Evolutionary conservation across 768 basidiomycete species (phyloP), one percentile per base, ranked within the genome.

Genomic region (Suillus bovinus): DNA sequence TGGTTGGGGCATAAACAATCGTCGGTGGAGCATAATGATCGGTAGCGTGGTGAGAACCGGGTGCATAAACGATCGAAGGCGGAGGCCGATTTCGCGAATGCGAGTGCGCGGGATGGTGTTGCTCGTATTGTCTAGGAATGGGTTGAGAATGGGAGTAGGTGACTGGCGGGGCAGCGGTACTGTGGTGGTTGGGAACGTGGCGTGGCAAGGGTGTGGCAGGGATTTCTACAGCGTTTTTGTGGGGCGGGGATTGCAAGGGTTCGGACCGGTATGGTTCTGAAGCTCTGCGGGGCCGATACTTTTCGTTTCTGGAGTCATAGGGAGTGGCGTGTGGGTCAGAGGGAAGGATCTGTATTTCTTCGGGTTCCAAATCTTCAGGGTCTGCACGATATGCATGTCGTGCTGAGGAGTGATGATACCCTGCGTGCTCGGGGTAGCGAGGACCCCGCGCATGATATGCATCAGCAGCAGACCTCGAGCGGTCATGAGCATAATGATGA

Each of bases 271-370:
- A 68, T 17, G 78, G 74, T 16, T 68, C 71, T 55, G 70, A 71
- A 59, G 69, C 59, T 59, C 69, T 69, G 67, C 70, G 73, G 46
- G 75, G 74, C 63, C 65, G 72, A 69, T 67, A 72, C 42, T 71
- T 69, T 47, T 67, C 73, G 17, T 63, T 60, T 27, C 55, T 39
- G 0, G 68, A 63, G 52, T 70, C 74, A 66, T 76, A 72, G 2
- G 76, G 78, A 44, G 71, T 71, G 58, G 65, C 74, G 24, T 74
- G 78, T 60, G 76, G 72, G 52, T 76, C 77, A 36, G 86, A 84
- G 57, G 87, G 87, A 49, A 86, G 74, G 56, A 88, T 79, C 62
- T 81, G 82, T 68, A 88, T 88, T 72, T 88, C 84, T 71, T 88
- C 87, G 38, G 86, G 87, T 58, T 77, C 71, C 53, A 71, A 69